Base-by-base conservation (phyloP, 495 filamentous ascomycete species). In the Penicillium cinerascens region DNA sequence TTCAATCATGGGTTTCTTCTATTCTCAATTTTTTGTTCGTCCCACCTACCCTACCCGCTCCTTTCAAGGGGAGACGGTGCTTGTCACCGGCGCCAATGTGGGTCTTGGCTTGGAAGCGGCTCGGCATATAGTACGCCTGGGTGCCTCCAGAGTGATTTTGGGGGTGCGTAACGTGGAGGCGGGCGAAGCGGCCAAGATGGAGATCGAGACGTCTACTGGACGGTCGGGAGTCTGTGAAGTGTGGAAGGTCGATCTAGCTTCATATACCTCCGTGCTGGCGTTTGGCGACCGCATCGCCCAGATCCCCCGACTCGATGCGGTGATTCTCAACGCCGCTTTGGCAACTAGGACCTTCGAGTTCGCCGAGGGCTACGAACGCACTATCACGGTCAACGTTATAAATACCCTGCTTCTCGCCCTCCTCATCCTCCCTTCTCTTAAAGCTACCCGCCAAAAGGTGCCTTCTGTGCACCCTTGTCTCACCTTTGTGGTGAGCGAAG, bases 321-420 rank as follows among this genome's bases (percentile, higher is more conserved):
- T 77, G 4, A 46, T 78, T 2, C 54, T 69, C 22, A 82, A 82
- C 54, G 78, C 80, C 1, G 78, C 68, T 5, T 44, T 80, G 7
- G 67, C 67, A 10, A 63, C 64, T 2, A 1, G 0, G 0, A 37
- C 51, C 0, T 78, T 60, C 26, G 10, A 49, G 7, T 39, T 58
- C 0, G 61, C 47, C 9, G 77, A 76, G 37, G 74, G 72, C 2
- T 69, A 74, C 27, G 78, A 82, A 61, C 63, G 52, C 10, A 71
- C 63, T 20, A 69, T 84, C 36, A 78, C 78, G 0, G 76, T 83
- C 23, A 86, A 86, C 47, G 72, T 79, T 13, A 63, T 82, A 56
- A 70, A 66, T 20, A 81, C 70, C 0, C 61, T 79, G 10, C 59
- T 81, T 3, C 64, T 81, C 33, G 71, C 61, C 2, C 44, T 79